Conservation (phyloP, 1,139 yeast species). For the Hemisphaericaspora xylofermentans region DNA sequence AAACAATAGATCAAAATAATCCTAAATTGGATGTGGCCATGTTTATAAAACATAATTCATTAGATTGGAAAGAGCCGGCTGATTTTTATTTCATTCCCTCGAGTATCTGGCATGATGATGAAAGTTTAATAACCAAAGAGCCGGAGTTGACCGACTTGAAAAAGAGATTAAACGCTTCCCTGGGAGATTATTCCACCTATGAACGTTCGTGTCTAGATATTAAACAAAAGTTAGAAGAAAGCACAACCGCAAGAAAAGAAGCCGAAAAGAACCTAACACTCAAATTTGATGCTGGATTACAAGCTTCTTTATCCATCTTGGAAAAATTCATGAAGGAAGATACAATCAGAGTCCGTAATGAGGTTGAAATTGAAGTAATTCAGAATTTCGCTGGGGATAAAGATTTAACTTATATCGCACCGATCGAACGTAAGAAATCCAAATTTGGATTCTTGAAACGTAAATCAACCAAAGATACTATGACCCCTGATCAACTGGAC, state of each 20-base stretch:
- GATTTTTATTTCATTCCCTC: slow-evolving; percentile 87
- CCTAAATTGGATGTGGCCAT: slow-evolving; percentile 81
- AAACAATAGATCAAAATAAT: slow-evolving; percentile 65
- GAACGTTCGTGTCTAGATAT: slow-evolving; percentile 46
- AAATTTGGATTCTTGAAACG: slow-evolving; percentile 50
- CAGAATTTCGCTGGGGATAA: slow-evolving; percentile 81
- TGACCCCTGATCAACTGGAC: slow-evolving; percentile 10
- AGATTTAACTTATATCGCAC: slow-evolving; percentile 55
- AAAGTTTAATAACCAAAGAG: slow-evolving; percentile 61
- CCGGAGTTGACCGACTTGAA: slow-evolving; percentile 68
- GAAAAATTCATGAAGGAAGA: slow-evolving; percentile 73
- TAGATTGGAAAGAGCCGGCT: slow-evolving; percentile 79
- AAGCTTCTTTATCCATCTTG: slow-evolving; percentile 54
- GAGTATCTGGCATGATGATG: slow-evolving; percentile 97
- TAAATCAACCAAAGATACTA: slow-evolving; percentile 13
- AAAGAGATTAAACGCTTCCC: slow-evolving; percentile 52
- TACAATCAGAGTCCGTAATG: slow-evolving; percentile 66
- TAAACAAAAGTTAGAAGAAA: slow-evolving; percentile 54
- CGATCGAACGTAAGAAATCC: slow-evolving; percentile 49
- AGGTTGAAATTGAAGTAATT: slow-evolving; percentile 87
- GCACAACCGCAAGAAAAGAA: slow-evolving; percentile 34
- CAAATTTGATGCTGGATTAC: slow-evolving; percentile 55
- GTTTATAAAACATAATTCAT: slow-evolving; percentile 84
- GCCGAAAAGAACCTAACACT: slow-evolving; percentile 34
- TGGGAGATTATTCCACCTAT: slow-evolving; percentile 43